Evolutionary conservation across 1,139 yeast species (phyloP).

Genomic region (Debaryomycetaceae sp.): DNA sequence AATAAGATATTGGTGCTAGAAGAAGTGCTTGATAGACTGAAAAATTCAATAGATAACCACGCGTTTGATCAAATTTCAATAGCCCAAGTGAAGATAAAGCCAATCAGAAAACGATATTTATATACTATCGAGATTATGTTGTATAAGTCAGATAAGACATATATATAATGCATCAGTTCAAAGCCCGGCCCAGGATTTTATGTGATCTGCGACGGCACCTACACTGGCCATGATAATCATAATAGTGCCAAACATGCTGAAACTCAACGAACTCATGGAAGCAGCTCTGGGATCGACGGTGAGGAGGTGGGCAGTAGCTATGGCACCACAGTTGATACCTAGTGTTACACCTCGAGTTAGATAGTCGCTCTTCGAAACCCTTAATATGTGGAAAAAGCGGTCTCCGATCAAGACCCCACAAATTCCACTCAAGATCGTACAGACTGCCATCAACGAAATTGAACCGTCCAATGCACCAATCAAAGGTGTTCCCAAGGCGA

Average conservation of each 20-base stretch:
- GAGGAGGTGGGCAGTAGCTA: constrained; percentile 73
- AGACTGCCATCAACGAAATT: constrained; percentile 70
- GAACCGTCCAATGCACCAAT: constrained; percentile 65
- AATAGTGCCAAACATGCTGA: constrained; percentile 67
- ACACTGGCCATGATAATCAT: constrained; percentile 70
- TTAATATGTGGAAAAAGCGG: constrained; percentile 36
- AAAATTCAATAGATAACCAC: not conserved
- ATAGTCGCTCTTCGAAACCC: constrained; percentile 61
- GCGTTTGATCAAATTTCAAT: not conserved
- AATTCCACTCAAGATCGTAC: constrained; percentile 75
- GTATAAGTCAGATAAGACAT: no score
- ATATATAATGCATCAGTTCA: constrained; percentile 2
- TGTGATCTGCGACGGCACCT: constrained; percentile 26
- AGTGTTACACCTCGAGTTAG: constrained; percentile 73
- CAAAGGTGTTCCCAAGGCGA: constrained; percentile 76
- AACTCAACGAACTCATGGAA: constrained; percentile 69
- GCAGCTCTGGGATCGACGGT: constrained; percentile 76
- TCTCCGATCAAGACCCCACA: constrained; percentile 72
- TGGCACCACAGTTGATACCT: constrained; percentile 79
- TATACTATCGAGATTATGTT: no score
- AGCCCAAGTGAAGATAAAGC: no score
- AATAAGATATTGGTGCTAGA: no score
- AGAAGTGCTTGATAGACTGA: not conserved
- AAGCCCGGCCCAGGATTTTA: constrained; percentile 28
- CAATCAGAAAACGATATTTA: no score